A percentile compares a stretch with the other conserved stretches of the same genome.
phyloP scores from a whole-genome alignment of 257 asterid species.

The Solanum sitiens region DNA sequence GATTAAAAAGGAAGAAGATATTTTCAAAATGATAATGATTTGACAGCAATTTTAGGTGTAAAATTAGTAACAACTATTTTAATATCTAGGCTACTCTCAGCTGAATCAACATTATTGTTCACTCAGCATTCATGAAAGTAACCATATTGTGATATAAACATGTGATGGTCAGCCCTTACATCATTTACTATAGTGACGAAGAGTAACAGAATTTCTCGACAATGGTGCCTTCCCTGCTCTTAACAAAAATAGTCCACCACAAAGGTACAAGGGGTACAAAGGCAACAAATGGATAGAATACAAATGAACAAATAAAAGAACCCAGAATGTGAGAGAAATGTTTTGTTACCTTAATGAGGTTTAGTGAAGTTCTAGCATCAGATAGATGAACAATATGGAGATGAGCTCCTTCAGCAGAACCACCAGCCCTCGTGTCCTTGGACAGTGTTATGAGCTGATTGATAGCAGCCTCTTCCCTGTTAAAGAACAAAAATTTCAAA shows the following conservation, averaged over 20 bases:
- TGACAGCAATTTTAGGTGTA: not conserved
- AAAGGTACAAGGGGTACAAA: not conserved
- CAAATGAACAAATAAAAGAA: not conserved
- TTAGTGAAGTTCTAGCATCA: conserved; percentile 72
- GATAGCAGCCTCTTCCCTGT: conserved; percentile 89
- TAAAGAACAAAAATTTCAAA: not conserved
- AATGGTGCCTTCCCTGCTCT: not conserved
- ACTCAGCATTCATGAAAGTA: not conserved
- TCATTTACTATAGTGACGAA: not conserved
- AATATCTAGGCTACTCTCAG: not conserved
- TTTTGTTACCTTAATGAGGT: conserved; percentile 63
- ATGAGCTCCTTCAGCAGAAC: conserved; percentile 88
- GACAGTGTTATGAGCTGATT: conserved; percentile 59
- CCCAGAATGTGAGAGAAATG: not conserved
- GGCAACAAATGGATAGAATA: not conserved
- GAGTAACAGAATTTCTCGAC: not conserved
- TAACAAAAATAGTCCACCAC: not conserved
- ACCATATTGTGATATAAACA: not conserved
- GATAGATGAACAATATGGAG: conserved; percentile 90
- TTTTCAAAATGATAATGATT: not conserved
- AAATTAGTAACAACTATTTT: not conserved
- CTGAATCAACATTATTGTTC: not conserved
- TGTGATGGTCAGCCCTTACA: not conserved
- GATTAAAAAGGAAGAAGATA: not conserved
- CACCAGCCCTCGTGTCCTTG: conserved; percentile 59